These are phyloP conservation scores for Inga leiocalycina DNA, from an alignment of 306 rosid genomes.

Conservation along the genomic window DNA sequence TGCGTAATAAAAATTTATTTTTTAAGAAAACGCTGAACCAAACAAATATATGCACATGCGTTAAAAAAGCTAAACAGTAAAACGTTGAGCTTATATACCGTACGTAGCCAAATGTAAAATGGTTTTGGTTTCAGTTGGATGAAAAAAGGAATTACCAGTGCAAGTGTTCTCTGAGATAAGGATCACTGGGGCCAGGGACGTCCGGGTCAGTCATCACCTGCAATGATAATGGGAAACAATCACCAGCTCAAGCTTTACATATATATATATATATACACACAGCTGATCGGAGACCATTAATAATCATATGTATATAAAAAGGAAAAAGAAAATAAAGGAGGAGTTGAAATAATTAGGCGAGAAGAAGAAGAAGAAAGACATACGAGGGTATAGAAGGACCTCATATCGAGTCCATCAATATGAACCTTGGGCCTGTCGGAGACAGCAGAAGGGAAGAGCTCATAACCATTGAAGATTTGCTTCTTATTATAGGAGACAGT, in stretches of 20 bases:
- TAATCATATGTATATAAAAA: not conserved
- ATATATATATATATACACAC: not conserved
- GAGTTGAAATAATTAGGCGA: not conserved
- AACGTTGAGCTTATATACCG: not conserved
- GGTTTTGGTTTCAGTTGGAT: not conserved
- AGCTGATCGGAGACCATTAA: not conserved
- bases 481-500: constrained; percentile 55
- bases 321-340: not conserved
- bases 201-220: constrained; percentile 89
- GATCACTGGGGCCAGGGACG: constrained; percentile 94
- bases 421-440: constrained; percentile 65
- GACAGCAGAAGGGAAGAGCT: constrained; percentile 71
- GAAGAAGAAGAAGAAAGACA: not conserved
- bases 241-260: not conserved
- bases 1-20: too few relatives aligned
- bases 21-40: too few relatives aligned
- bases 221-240: constrained; percentile 15
- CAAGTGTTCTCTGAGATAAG: constrained; percentile 79
- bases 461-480: constrained; percentile 77
- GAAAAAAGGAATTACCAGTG: constrained; percentile 60
- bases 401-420: constrained; percentile 79
- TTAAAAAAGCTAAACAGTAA: not conserved
- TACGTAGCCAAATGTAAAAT: not conserved
- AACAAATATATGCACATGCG: not conserved
- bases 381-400: constrained; percentile 88